These are phyloP conservation scores for Dryas octopetala DNA, from an alignment of 306 rosid species.

Conservation along the genomic window DNA sequence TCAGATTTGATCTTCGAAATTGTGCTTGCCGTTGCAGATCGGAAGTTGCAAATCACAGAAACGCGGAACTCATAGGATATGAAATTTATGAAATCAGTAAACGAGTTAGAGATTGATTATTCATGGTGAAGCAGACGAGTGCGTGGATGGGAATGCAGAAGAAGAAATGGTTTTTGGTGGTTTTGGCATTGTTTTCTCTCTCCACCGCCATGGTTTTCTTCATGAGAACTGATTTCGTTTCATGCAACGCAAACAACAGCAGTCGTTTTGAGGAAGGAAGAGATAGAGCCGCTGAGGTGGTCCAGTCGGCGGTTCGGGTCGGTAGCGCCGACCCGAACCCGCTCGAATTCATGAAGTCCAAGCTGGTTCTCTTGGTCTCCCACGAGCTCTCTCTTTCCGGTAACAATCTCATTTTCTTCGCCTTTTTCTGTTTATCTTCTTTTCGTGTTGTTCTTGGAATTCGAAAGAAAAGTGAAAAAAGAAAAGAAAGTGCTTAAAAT, in stretches of 20 bases:
- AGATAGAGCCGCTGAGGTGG: slow-evolving; percentile 28
- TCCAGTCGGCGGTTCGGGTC: slow-evolving; percentile 29
- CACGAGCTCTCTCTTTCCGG: slow-evolving; percentile 88
- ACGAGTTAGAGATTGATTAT: slow-evolving; percentile 12
- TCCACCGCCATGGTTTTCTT: slow-evolving; percentile 59
- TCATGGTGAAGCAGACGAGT: slow-evolving; percentile 50
- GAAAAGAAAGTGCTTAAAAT: neutral
- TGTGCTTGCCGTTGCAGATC: slow-evolving; percentile 7
- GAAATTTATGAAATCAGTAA: slow-evolving; percentile 1
- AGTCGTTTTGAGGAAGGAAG: slow-evolving; percentile 29
- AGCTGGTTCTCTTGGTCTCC: slow-evolving; percentile 82
- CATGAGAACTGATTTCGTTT: slow-evolving; percentile 52
- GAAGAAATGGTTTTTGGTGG: slow-evolving; percentile 55
- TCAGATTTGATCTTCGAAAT: slow-evolving; percentile 21
- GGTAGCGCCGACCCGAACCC: slow-evolving; percentile 35
- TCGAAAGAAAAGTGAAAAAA: slow-evolving; percentile 13
- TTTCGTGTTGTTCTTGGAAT: slow-evolving; percentile 12
- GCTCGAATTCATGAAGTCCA: slow-evolving; percentile 74
- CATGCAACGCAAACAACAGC: slow-evolving; percentile 30
- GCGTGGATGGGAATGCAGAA: slow-evolving; percentile 51
- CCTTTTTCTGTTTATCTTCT: neutral
- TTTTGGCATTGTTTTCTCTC: slow-evolving; percentile 54
- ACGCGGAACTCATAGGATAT: neutral
- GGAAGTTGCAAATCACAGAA: slow-evolving; percentile 15
- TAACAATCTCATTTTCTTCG: slow-evolving; percentile 3